Conservation (phyloP, 345 rosid genomes). For the Kandelia obovata region DNA sequence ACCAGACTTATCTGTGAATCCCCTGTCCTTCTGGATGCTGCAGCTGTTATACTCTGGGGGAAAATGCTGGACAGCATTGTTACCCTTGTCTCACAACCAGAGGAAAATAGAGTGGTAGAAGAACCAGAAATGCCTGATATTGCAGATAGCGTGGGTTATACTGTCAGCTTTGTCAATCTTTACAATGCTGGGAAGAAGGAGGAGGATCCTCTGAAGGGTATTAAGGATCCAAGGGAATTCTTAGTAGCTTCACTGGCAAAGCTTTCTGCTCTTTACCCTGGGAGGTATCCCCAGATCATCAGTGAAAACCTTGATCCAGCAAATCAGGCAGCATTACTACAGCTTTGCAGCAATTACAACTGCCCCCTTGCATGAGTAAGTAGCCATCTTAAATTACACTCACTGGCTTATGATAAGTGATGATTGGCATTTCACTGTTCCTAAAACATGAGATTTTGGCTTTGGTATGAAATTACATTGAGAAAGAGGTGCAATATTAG, state of each 20-base stretch:
- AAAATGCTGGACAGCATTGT: constrained; percentile 78
- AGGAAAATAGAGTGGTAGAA: constrained; percentile 66
- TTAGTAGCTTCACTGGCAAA: constrained; percentile 59
- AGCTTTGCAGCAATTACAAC: constrained; percentile 62
- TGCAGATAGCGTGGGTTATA: constrained; percentile 72
- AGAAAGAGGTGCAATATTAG: too few species aligned
- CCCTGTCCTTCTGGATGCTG: constrained; percentile 59
- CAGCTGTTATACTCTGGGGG: constrained; percentile 65
- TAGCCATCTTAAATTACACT: constrained; percentile 3
- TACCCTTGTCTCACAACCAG: constrained; percentile 80
- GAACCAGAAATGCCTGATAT: constrained; percentile 95
- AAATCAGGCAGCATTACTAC: constrained; percentile 64
- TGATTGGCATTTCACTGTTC: too few species aligned
- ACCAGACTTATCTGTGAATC: constrained; percentile 76
- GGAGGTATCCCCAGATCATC: constrained; percentile 71
- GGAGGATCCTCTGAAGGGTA: constrained; percentile 77
- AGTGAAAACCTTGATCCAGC: constrained; percentile 62
- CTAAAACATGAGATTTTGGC: too few species aligned
- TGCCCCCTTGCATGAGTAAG: constrained; percentile 66
- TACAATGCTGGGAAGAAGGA: constrained; percentile 88
- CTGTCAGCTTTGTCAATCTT: constrained; percentile 74
- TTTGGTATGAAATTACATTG: too few species aligned
- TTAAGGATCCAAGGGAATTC: constrained; percentile 76
- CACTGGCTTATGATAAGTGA: background rate
- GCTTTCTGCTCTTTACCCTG: constrained; percentile 63